Evolutionary conservation across 106 monocot genomes (phyloP), one percentile per base, ranked within the genome.

Genomic region (Dendrobium chrysotoxum): DNA sequence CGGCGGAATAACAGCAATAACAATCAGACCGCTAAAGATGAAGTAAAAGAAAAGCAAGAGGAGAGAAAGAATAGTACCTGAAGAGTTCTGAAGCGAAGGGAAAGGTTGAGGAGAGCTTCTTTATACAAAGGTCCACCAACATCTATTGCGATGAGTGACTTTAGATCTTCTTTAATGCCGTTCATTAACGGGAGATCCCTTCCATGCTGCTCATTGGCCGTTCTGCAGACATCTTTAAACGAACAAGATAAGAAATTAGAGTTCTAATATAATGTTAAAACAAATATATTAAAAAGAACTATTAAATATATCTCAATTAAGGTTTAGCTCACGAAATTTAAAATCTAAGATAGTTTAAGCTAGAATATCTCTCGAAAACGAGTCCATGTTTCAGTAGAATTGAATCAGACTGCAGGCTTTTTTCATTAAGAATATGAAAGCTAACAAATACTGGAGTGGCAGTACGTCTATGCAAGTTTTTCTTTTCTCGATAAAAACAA

Each of bases 81-180:
- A 17, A 97, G 79, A 8, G 80, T 86, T 40, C 86, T 92, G 80
- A 97, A 88, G 53, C 97, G 90, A 17, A 40, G 76, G 80, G 76
- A 74, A 64, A 97, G 86, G 73, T 88, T 91, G 38, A 79, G 61
- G 39, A 92, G 58, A 0, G 88, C 87, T 82, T 97, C 94, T 17
- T 83, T 79, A 75, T 89, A 85, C 76, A 79, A 66, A 23, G 89
- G 64, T 16, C 82, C 75, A 12, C 77, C 85, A 9, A 82, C 78
- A 9, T 89, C 86, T 64, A 94, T 79, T 4, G 86, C 86, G 75
- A 88, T 75, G 64, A 89, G 54, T 35, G 92, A 87, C 80, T 94
- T 97, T 58, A 97, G 81, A 55, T 89, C 87, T 53, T 97, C 97
- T 75, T 91, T 97, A 77, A 97, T 92, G 3, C 97, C 97, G 50